Base-by-base conservation (phyloP, 148 eudicot genomes). In the Dianthus caryophyllus region DNA sequence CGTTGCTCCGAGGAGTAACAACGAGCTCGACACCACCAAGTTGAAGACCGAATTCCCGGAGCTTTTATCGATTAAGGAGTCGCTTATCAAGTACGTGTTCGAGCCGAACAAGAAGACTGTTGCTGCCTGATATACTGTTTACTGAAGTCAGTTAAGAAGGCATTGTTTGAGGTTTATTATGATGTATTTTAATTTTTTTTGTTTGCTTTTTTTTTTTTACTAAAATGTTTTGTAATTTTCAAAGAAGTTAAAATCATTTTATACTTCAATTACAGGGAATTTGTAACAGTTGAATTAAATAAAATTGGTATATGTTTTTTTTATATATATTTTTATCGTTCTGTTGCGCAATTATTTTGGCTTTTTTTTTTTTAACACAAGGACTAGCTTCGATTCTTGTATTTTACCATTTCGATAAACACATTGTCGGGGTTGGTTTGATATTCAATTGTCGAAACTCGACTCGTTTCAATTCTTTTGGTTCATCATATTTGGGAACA, bases 21-120 rank as follows among this genome's bases (percentile, higher is more conserved):
- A 88, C 9, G 87, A 86, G 69, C 71, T 86, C 82, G 96, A 86
- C 25, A 83, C 84, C 25, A 77, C 85, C 48, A 86, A 88, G 80
- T 67, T 88, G 80, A 86, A 88, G 85, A 62, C 51, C 1, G 96
- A 88, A 38, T 88, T 88, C 66, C 90, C 96, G 0, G 96, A 88
- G 36, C 74, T 88, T 79, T 75, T 88, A 8, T 33, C 83, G 6
- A 88, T 86, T 61, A 86, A 86, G 80, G 96, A 84, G 61, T 86
- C 90, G 0, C 61, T 86, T 59, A 77, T 88, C 75, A 88, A 88
- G 76, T 77, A 82, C 53, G 96, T 88, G 20, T 88, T 88, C 33
- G 88, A 77, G 79, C 88, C 91, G 33, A 88, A 88, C 81, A 82
- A 77, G 81, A 85, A 82, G 75, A 78, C 78, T 49, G 47, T 11